These are phyloP conservation scores for Trichosporon inkin DNA, from an alignment of 1,284 basidiomycete genomes.

Conservation along the genomic window DNA sequence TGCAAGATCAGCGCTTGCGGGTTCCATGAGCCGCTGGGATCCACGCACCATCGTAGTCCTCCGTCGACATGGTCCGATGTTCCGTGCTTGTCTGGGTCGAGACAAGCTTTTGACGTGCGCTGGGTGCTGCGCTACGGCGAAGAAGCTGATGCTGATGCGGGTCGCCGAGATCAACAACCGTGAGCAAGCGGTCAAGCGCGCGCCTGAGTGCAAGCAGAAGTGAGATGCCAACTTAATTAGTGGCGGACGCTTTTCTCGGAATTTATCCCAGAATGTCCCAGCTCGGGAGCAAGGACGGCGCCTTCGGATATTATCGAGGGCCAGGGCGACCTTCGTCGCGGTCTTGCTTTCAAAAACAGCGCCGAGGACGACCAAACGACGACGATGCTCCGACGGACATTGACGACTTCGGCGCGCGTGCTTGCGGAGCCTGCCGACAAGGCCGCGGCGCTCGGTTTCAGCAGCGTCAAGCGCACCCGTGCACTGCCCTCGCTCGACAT, in stretches of 20 bases:
- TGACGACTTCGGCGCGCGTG: slow-evolving; percentile 12
- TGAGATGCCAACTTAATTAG: slow-evolving; percentile 4
- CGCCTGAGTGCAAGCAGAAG: slow-evolving; percentile 1
- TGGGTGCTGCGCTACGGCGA: not conserved
- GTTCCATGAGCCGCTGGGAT: not conserved
- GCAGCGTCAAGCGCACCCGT: slow-evolving; percentile 12
- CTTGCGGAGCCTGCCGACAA: not conserved
- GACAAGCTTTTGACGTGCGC: slow-evolving; percentile 1
- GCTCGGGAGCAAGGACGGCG: not conserved
- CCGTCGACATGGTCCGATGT: slow-evolving; percentile 42
- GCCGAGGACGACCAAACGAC: not conserved
- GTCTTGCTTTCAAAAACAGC: not conserved
- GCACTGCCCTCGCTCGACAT: slow-evolving; percentile 13
- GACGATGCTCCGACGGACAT: slow-evolving; percentile 17
- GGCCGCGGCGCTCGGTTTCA: slow-evolving; percentile 10
- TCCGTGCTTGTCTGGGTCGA: not conserved
- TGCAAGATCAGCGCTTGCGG: slow-evolving; percentile 16
- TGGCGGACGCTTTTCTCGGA: not conserved
- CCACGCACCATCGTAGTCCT: slow-evolving; percentile 49
- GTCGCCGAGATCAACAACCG: slow-evolving; percentile 3
- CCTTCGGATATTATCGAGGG: slow-evolving; percentile 2
- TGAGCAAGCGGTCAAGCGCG: not conserved
- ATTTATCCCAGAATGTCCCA: slow-evolving; percentile 1
- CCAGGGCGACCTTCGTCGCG: no score
- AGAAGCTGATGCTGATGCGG: not conserved